These are phyloP conservation scores for Nigrospora osmanthi DNA, from an alignment of 2,329 filamentous ascomycete genomes.

Conservation along the genomic window DNA sequence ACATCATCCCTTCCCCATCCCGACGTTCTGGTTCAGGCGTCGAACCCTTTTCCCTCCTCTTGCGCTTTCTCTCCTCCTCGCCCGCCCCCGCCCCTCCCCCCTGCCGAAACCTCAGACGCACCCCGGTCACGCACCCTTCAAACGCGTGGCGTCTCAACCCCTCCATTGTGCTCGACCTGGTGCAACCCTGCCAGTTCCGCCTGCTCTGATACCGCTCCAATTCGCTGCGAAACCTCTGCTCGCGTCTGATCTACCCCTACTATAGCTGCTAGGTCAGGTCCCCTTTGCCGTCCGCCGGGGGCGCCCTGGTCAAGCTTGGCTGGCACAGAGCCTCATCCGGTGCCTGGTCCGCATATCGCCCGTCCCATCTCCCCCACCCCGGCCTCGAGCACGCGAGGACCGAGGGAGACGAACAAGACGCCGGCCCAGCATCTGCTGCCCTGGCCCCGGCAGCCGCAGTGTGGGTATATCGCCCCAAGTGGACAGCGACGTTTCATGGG, in stretches of 20 bases:
- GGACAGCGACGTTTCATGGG: constrained; percentile 28
- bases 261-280: not conserved
- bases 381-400: too few species aligned
- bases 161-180: constrained; percentile 5
- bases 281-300: not conserved
- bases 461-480: constrained; percentile 6
- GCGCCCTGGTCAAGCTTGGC: too few species aligned
- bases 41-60: not conserved
- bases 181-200: constrained; percentile 11
- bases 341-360: too few species aligned
- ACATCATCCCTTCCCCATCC: not conserved
- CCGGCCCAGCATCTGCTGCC: too few species aligned
- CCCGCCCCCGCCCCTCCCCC: constrained; percentile 8
- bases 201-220: constrained; percentile 28
- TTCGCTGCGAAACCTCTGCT: constrained; percentile 34
- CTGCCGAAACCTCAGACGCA: constrained; percentile 26
- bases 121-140: constrained; percentile 19
- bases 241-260: constrained; percentile 32
- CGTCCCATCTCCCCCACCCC: too few species aligned
- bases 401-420: too few species aligned
- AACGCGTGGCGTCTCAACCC: constrained; percentile 36
- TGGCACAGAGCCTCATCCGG: too few species aligned
- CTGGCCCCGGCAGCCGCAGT: too few species aligned
- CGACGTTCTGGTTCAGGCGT: not conserved
- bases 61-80: not conserved